Base-by-base conservation (phyloP, 805 yeast genomes). In the Blastobotrys attinorum region DNA sequence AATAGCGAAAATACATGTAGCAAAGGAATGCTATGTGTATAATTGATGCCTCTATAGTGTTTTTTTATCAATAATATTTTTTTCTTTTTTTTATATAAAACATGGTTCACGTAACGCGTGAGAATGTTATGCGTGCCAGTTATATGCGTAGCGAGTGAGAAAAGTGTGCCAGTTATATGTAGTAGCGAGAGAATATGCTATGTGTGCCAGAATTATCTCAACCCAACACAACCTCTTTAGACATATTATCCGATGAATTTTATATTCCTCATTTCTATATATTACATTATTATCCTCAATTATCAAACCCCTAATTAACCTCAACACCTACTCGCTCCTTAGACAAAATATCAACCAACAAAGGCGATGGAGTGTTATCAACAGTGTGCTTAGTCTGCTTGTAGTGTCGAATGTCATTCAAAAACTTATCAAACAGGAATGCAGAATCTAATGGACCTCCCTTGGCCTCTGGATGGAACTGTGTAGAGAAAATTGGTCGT, bases 391-490 rank as follows among this genome's bases (percentile, higher is more conserved):
- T 58, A 56, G 65, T 66, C 43, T 64, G 59, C 42, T 60, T 62
- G 72, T 76, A 87, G 38, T 66, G 67, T 38, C 69, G 72, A 51
- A 92, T 81, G 58, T 81, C 72, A 31, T 70, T 75, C 56, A 92
- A 79, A 67, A 85, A 92, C 65, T 80, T 86, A 71, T 92, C 97
- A 56, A 92, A 92, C 64, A 92, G 71, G 67, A 79, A 86, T 2
- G 87, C 76, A 11, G 96, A 84, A 66, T 92, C 99, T 58, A 83
- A 74, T 47, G 99, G 99, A 55, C 99, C 99, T 57, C 98, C 97
- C 70, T 88, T 90, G 46, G 98, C 97, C 67, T 92, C 99, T 39
- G 99, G 99, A 64, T 92, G 99, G 76, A 92, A 92, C 67, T 92
- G 98, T 2, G 96, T 87, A 31, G 96, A 86, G 69, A 90, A 92